Base-by-base conservation (phyloP, 768 basidiomycete genomes). In the Pulveroboletus sp. region DNA sequence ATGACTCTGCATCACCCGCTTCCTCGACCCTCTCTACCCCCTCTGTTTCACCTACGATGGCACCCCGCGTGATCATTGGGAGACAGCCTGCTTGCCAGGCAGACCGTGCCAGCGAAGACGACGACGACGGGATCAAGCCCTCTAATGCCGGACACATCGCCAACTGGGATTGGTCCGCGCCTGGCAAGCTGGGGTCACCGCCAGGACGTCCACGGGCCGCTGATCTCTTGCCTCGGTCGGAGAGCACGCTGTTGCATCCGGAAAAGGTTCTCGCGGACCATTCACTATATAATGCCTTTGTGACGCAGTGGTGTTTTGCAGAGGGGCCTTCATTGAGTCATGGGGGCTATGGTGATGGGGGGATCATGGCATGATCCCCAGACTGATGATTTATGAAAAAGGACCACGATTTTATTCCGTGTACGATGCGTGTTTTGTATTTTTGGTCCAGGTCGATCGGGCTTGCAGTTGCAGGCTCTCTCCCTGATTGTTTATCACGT, bases 231-330 rank as follows among this genome's bases (percentile, higher is more conserved):
- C 31, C 51, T 39, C 40, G 21, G 23, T 55, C 44, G 57, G 73
- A 71, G n/a, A n/a, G n/a, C 17, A 64, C 66, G 10, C 52, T 45
- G 40, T 21, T 38, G 13, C 35, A 52, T 13, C 33, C 35, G 5
- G 42, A 24, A 27, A 45, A 38, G 10, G 35, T 23, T 10, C 6
- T 49, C 12, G 16, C 35, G 7, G 40, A 51, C 35, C 56, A 70
- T 36, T 61, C 69, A 24, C 65, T 68, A 14, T 85, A 85, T 57
- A 75, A 84, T 45, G 80, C 81, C 20, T 80, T 85, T 50, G 77
- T 85, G 42, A 58, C 70, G 46, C 78, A 82, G 61, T 86, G 84
- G 84, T 85, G 84, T 63, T 86, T 86, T 64, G 82, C 81, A 8
- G 74, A 77, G 55, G 73, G 39, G 44, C 63, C 63, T 61, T 71